phyloP scores from a whole-genome alignment of 176 grass and related monocot species.

The Rhipidocladum racemiflorum region DNA sequence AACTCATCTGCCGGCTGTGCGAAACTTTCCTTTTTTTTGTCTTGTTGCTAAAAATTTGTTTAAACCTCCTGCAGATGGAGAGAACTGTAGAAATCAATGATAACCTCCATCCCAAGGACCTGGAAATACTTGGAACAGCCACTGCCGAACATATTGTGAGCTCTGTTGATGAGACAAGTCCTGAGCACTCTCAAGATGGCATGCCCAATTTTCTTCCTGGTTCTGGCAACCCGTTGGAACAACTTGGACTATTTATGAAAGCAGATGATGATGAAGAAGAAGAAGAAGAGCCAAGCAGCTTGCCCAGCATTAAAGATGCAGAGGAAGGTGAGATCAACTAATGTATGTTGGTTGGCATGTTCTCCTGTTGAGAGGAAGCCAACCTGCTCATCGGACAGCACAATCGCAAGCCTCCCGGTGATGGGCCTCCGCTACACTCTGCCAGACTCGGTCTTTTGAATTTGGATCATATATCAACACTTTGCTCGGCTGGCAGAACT shows the following conservation, averaged over 20 bases:
- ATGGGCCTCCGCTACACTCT: too few species aligned
- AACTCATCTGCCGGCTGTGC: neutral
- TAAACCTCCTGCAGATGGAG: slow-evolving; percentile 61
- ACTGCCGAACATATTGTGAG: slow-evolving; percentile 60
- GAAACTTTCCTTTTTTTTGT: neutral
- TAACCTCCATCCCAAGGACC: slow-evolving; percentile 58
- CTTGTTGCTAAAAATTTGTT: neutral
- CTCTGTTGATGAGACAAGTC: slow-evolving; percentile 76
- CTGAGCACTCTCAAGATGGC: slow-evolving; percentile 61
- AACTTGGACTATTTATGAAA: slow-evolving; percentile 93
- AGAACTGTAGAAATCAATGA: slow-evolving; percentile 89
- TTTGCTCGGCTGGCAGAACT: slow-evolving; percentile 62
- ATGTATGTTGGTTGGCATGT: slow-evolving; percentile 15
- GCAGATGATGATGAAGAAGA: slow-evolving; percentile 88
- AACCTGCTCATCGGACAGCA: neutral
- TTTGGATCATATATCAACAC: too few species aligned
- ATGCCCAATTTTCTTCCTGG: slow-evolving; percentile 62
- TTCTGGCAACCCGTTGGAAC: slow-evolving; percentile 62
- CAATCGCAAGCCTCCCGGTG: too few species aligned
- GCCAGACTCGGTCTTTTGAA: too few species aligned
- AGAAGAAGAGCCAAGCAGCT: slow-evolving; percentile 57
- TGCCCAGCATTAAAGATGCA: slow-evolving; percentile 37
- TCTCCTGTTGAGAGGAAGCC: slow-evolving; percentile 15
- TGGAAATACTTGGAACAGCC: slow-evolving; percentile 79
- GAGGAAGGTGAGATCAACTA: slow-evolving; percentile 75